phyloP scores from a whole-genome alignment of 2,329 filamentous ascomycete species.

The Endoconidiophora laricicola region DNA sequence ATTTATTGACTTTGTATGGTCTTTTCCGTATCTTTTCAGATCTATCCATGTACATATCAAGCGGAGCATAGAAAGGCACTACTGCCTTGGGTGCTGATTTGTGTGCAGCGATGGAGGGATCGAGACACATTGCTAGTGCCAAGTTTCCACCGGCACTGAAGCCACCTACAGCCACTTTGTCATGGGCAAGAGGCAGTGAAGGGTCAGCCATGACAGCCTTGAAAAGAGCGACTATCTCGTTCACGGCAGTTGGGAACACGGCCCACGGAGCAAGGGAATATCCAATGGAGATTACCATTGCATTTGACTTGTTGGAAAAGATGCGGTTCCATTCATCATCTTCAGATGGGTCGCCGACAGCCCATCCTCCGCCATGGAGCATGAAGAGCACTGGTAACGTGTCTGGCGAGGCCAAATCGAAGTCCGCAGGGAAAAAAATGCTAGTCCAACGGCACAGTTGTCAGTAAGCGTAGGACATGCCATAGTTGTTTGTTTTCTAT shows the following conservation, averaged over 20 bases:
- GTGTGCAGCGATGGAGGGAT: slow-evolving; percentile 20
- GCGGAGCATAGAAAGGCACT: slow-evolving; percentile 27
- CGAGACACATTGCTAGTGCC: slow-evolving; percentile 24
- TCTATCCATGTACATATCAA: slow-evolving; percentile 20
- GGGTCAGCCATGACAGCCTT: slow-evolving; percentile 26
- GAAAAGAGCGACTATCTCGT: slow-evolving; percentile 30
- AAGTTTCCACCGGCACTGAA: slow-evolving; percentile 37
- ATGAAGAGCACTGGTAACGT: slow-evolving; percentile 29
- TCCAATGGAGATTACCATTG: slow-evolving; percentile 30
- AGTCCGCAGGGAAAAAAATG: slow-evolving; percentile 25
- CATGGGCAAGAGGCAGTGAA: slow-evolving; percentile 28
- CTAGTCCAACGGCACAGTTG: slow-evolving; percentile 7
- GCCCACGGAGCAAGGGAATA: slow-evolving; percentile 30
- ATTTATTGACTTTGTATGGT: slow-evolving; percentile 16
- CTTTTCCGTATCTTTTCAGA: slow-evolving; percentile 16
- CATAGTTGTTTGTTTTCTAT: background rate
- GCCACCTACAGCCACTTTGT: slow-evolving; percentile 26
- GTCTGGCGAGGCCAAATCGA: slow-evolving; percentile 18
- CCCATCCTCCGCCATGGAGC: slow-evolving; percentile 36
- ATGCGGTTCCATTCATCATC: slow-evolving; percentile 31
- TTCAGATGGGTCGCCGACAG: slow-evolving; percentile 25
- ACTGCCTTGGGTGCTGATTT: slow-evolving; percentile 19
- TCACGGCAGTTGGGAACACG: slow-evolving; percentile 27
- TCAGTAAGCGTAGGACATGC: background rate
- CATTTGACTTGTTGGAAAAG: slow-evolving; percentile 24